Percentiles rank a stretch among this genome's conserved stretches.
phyloP scores from a whole-genome alignment of 2,329 filamentous ascomycete species.

The Pseudocercospora macadamiae region DNA sequence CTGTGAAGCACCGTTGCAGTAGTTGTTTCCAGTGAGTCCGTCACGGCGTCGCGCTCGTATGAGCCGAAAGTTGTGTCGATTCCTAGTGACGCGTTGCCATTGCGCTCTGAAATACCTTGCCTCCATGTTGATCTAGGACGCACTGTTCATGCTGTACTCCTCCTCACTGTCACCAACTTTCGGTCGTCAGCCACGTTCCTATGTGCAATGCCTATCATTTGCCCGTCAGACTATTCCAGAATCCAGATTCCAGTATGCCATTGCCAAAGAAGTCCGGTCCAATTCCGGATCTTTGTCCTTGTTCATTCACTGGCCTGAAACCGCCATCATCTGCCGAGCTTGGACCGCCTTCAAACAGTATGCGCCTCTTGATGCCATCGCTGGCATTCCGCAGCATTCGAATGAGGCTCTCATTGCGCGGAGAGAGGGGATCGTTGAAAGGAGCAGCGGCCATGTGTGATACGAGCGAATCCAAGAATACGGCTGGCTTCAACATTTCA shows the following conservation, averaged over 20 bases:
- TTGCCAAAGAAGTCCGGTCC: conserved; percentile 16
- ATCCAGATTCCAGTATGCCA: conserved; percentile 22
- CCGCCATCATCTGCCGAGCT: not conserved
- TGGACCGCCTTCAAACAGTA: conserved; percentile 16
- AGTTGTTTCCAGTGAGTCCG: too few species aligned
- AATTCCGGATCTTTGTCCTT: not conserved
- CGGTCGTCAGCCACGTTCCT: too few species aligned
- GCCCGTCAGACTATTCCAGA: conserved; percentile 21
- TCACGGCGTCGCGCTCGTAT: too few species aligned
- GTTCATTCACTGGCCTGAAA: conserved; percentile 11
- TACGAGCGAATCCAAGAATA: conserved; percentile 25
- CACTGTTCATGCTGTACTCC: too few species aligned
- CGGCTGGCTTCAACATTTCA: conserved; percentile 31
- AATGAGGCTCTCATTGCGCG: conserved; percentile 24
- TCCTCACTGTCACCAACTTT: too few species aligned
- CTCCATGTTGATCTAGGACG: too few species aligned
- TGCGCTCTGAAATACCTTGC: too few species aligned
- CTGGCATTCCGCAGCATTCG: conserved; percentile 23
- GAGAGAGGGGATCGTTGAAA: conserved; percentile 24
- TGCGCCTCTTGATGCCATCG: conserved; percentile 26
- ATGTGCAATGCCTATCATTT: too few species aligned
- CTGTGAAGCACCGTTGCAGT: too few species aligned
- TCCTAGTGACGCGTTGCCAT: too few species aligned
- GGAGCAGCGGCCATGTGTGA: conserved; percentile 27
- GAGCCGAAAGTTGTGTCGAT: too few species aligned